phyloP scores from a whole-genome alignment of 2,329 filamentous ascomycete genomes.

The Aspergillus sergii region DNA sequence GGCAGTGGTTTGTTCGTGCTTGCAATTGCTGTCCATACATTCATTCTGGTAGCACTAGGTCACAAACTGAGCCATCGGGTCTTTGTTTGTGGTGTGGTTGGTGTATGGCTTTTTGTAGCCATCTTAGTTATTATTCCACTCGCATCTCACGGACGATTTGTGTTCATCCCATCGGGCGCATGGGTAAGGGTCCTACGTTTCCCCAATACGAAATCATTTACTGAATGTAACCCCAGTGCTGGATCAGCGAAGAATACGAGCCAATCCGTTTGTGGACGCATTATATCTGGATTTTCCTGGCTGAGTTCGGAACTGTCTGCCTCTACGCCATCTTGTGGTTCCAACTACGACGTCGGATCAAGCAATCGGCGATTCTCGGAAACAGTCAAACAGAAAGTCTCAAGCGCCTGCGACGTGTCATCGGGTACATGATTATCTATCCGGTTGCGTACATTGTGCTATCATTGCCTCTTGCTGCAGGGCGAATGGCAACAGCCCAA shows the following conservation, averaged over 20 bases:
- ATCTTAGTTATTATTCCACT: slow-evolving; percentile 52
- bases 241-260: slow-evolving; percentile 48
- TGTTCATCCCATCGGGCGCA: slow-evolving; percentile 53
- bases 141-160: slow-evolving; percentile 41
- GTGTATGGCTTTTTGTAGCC: slow-evolving; percentile 50
- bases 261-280: slow-evolving; percentile 53
- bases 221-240: slow-evolving; percentile 22
- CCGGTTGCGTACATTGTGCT: slow-evolving; percentile 59
- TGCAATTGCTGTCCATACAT: slow-evolving; percentile 58
- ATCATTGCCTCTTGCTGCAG: slow-evolving; percentile 64
- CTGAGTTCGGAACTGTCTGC: slow-evolving; percentile 55
- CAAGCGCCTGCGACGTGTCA: slow-evolving; percentile 44
- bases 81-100: slow-evolving; percentile 48
- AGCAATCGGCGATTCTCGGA: slow-evolving; percentile 39
- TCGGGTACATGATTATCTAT: slow-evolving; percentile 52
- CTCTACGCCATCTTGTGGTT: slow-evolving; percentile 55
- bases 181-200: slow-evolving; percentile 39
- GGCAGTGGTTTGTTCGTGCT: slow-evolving; percentile 57
- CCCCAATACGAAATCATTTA: background rate
- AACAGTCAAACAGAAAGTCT: slow-evolving; percentile 41
- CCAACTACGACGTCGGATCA: slow-evolving; percentile 50
- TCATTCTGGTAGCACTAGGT: slow-evolving; percentile 52
- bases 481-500: slow-evolving; percentile 45
- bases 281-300: slow-evolving; percentile 59
- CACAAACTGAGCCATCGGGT: slow-evolving; percentile 48